Evolutionary conservation across 2,329 filamentous ascomycete species (phyloP).

Genomic region (Paradendryphiella salina): DNA sequence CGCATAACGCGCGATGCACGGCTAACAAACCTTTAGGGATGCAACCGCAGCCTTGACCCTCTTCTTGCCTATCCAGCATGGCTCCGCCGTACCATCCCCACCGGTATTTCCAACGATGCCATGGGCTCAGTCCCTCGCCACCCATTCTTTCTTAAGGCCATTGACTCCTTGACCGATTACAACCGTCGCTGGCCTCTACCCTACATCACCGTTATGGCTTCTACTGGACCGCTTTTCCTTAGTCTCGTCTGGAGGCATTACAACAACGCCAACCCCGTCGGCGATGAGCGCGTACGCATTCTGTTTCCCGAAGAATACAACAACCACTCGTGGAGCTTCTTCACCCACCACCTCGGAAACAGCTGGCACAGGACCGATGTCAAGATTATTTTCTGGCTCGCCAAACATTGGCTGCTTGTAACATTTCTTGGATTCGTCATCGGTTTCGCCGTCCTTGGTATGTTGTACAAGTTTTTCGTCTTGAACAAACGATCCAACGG

Average conservation of each 20-base stretch:
- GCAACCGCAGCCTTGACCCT: slow-evolving; percentile 68
- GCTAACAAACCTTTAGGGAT: slow-evolving; percentile 56
- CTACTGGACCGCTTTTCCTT: slow-evolving; percentile 74
- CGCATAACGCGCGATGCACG: neutral
- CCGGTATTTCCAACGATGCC: slow-evolving; percentile 78
- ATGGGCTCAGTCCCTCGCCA: slow-evolving; percentile 75
- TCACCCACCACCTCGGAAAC: slow-evolving; percentile 66
- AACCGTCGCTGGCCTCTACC: slow-evolving; percentile 69
- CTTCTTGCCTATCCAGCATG: slow-evolving; percentile 70
- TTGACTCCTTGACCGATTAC: slow-evolving; percentile 68
- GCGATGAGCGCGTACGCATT: slow-evolving; percentile 63
- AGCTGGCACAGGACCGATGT: slow-evolving; percentile 69
- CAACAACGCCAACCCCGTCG: slow-evolving; percentile 56
- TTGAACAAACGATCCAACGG: slow-evolving; percentile 31
- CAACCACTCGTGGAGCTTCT: slow-evolving; percentile 70
- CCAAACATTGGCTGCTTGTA: slow-evolving; percentile 58
- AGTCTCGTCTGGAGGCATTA: slow-evolving; percentile 78
- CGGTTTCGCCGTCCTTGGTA: slow-evolving; percentile 56
- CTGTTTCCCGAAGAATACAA: slow-evolving; percentile 73
- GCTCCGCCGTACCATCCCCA: slow-evolving; percentile 72
- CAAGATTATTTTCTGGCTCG: slow-evolving; percentile 67
- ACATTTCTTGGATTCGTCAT: slow-evolving; percentile 58
- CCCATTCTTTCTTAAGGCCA: slow-evolving; percentile 72
- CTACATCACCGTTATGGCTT: slow-evolving; percentile 80
- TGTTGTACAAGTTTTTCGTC: slow-evolving; percentile 57